Base-by-base conservation (phyloP, 2,329 filamentous ascomycete genomes). In the Fusarium sp. region DNA sequence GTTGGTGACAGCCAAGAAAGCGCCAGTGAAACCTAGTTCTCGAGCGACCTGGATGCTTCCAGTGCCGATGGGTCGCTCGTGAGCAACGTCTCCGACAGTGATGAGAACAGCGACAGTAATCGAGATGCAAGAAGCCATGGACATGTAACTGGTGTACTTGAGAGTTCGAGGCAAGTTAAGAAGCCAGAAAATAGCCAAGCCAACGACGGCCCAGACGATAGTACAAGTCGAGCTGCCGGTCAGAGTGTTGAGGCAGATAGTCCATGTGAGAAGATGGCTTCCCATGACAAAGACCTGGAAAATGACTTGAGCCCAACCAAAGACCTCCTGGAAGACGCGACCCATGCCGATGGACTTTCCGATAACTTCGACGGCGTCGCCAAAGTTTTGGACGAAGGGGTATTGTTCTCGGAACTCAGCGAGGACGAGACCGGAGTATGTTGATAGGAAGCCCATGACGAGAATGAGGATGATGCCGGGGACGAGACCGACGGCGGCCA, bases 381-480 rank as follows among this genome's bases (percentile, higher is more conserved):
- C 88, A 76, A 92, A 91, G 63, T 85, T 89, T 58, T 87, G 83
- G 37, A 92, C 84, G 77, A 91, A 88, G 2, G 91, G 91, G 72
- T 93, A 89, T 63, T 86, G 84, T 58, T 91, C 81, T 75, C 90
- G 92, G 79, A 93, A 93, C 75, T 91, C 87, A 86, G 89, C 92
- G 42, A 83, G 75, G 42, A 80, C 76, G 13, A 82, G 74, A 15
- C 91, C 82, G 0, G 82, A 83, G 69, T 82, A 93, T 3, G 91
- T 93, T 73, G 93, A 93, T 5, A 93, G 80, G 18, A 90, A 85
- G 44, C 91, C 82, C 52, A 82, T 86, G 26, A 91, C 85, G 65
- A 93, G 84, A 42, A 92, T 93, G 75, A 93, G 76, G 63, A 93
- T 86, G 56, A 94, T 81, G n/a, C 91, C 92, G 0, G 91, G 91